Percentiles rank a stretch among this genome's conserved stretches.
Evolutionary conservation across 2,329 filamentous ascomycete species (phyloP).

Genomic region (Ascochyta fabae): DNA sequence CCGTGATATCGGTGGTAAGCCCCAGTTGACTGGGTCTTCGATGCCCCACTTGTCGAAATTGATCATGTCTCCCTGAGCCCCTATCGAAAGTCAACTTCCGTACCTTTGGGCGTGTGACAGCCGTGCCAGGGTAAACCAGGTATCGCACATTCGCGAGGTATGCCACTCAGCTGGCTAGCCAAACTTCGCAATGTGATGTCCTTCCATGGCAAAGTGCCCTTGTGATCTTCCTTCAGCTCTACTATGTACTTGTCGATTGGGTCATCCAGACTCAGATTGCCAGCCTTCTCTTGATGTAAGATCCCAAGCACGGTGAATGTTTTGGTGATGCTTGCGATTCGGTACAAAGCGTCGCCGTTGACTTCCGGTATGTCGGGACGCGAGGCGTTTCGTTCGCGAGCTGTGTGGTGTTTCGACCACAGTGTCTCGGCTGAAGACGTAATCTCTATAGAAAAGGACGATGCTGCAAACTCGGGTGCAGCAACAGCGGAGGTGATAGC

Average conservation of each 20-base stretch:
- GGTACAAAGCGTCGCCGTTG: slow-evolving; percentile 50
- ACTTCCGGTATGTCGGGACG: slow-evolving; percentile 47
- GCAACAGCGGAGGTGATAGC: slow-evolving; percentile 34
- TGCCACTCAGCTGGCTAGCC: slow-evolving; percentile 53
- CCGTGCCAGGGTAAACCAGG: neutral
- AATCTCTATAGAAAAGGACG: slow-evolving; percentile 51
- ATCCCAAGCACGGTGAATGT: slow-evolving; percentile 44
- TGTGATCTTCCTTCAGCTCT: slow-evolving; percentile 38
- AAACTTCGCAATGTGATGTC: slow-evolving; percentile 52
- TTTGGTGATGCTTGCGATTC: slow-evolving; percentile 50
- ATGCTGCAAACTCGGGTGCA: slow-evolving; percentile 39
- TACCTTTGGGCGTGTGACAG: slow-evolving; percentile 33
- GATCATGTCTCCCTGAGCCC: slow-evolving; percentile 40
- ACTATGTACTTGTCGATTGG: slow-evolving; percentile 42
- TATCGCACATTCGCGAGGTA: slow-evolving; percentile 49
- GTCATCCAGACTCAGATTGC: slow-evolving; percentile 46
- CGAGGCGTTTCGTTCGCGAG: slow-evolving; percentile 43
- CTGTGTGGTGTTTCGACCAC: slow-evolving; percentile 50
- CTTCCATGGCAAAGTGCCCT: slow-evolving; percentile 48
- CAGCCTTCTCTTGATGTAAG: slow-evolving; percentile 41
- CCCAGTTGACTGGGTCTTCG: slow-evolving; percentile 24
- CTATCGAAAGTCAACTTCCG: slow-evolving; percentile 31
- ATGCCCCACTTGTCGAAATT: slow-evolving; percentile 18
- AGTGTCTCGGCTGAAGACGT: slow-evolving; percentile 49
- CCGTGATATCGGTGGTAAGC: slow-evolving; percentile 45